phyloP scores from a whole-genome alignment of 2,329 filamentous ascomycete genomes.

The Aspergillus cejpii region DNA sequence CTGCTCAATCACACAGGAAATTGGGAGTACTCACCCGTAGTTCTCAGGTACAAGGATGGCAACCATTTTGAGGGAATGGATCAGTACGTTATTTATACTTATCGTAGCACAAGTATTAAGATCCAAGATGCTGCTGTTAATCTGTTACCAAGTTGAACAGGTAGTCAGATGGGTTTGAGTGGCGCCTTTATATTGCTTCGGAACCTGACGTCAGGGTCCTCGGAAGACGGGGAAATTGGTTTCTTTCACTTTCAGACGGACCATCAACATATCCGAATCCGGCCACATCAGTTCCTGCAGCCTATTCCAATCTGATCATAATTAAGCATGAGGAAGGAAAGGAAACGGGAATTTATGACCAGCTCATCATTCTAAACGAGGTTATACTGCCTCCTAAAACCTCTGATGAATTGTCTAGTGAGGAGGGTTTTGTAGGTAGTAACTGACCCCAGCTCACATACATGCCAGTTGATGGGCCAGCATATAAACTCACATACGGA shows the following conservation, averaged over 20 bases:
- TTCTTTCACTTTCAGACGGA: not conserved
- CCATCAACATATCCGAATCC: not conserved
- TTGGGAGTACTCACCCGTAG: conserved; percentile 41
- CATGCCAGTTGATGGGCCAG: no score
- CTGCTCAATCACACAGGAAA: not conserved
- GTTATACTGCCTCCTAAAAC: no score
- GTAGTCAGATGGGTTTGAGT: no score
- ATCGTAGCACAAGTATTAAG: not conserved
- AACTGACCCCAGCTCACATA: no score
- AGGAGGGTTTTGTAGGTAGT: no score
- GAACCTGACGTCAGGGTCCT: not conserved
- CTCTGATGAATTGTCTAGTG: no score
- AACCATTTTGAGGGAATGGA: conserved; percentile 27
- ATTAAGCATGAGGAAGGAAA: no score
- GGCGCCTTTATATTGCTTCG: not conserved
- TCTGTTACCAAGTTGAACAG: no score
- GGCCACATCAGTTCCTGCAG: not conserved
- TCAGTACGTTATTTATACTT: not conserved
- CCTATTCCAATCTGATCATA: not conserved
- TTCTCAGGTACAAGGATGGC: conserved; percentile 42
- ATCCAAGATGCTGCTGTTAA: no score
- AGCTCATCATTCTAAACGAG: no score
- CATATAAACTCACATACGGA: no score
- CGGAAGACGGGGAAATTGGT: not conserved
- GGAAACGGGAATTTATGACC: no score